Conservation (phyloP, 108 stramenopile genomes). For the Mediolabrus comicus region DNA sequence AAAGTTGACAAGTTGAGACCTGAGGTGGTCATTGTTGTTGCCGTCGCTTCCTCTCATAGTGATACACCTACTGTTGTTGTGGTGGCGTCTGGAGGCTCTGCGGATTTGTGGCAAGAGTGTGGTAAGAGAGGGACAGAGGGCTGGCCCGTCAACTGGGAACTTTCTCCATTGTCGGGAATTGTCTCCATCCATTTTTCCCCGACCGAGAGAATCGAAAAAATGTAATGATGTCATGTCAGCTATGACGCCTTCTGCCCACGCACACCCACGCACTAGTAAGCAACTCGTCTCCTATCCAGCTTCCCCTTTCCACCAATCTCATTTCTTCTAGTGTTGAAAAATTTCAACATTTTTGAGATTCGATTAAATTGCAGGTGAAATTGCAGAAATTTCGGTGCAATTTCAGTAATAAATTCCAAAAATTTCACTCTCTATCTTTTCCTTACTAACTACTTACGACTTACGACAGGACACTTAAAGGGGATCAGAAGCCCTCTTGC, state of each 20-base stretch:
- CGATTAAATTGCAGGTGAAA: not conserved
- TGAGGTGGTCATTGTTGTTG: constrained; percentile 8
- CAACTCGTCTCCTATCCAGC: too few species aligned
- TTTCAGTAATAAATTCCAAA: not conserved
- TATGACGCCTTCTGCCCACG: too few species aligned
- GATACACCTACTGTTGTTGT: not conserved
- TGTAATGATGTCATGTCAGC: too few species aligned
- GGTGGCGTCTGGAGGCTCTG: not conserved
- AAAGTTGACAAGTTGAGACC: constrained; percentile 47
- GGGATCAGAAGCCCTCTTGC: not conserved
- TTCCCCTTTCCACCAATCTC: too few species aligned
- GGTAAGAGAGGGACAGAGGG: too few species aligned
- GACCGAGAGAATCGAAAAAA: too few species aligned
- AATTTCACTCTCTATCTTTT: not conserved
- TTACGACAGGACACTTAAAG: too few species aligned
- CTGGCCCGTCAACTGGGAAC: not conserved
- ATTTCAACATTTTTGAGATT: not conserved
- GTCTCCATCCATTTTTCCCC: not conserved
- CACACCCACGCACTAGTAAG: too few species aligned
- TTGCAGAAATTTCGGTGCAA: not conserved
- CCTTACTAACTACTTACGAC: not conserved
- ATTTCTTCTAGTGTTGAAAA: not conserved
- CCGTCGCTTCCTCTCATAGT: not conserved
- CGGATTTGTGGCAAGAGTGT: too few species aligned
- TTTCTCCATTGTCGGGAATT: not conserved